Evolutionary conservation across 306 rosid genomes (phyloP).

Genomic region (Oemleria cerasiformis): DNA sequence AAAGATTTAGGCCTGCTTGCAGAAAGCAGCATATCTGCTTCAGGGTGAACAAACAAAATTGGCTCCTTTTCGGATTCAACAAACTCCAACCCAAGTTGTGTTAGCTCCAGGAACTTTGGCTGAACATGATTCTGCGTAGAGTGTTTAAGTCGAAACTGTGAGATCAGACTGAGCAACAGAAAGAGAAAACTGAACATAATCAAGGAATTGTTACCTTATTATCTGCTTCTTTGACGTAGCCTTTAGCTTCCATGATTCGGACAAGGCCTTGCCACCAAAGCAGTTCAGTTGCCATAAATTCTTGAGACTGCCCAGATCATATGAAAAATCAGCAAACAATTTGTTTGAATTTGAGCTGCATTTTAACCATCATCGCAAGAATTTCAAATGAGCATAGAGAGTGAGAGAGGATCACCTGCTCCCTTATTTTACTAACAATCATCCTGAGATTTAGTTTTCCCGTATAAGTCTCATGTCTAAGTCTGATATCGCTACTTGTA

Average conservation of each 20-base stretch:
- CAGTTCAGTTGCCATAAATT: constrained; percentile 56
- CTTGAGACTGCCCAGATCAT: constrained; percentile 47
- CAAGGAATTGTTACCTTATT: constrained; percentile 44
- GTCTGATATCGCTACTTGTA: constrained; percentile 23
- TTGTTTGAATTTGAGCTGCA: constrained; percentile 1
- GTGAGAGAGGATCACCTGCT: constrained; percentile 48
- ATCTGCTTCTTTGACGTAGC: constrained; percentile 67
- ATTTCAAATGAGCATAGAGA: background rate
- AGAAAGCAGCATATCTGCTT: constrained; percentile 84
- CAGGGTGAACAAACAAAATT: constrained; percentile 61
- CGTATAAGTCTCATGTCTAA: constrained; percentile 10
- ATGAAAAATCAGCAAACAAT: constrained; percentile 16
- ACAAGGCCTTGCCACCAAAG: constrained; percentile 94
- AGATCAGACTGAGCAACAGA: background rate
- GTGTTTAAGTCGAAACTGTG: constrained; percentile 17
- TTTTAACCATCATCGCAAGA: background rate
- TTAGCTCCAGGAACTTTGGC: constrained; percentile 62
- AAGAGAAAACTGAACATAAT: background rate
- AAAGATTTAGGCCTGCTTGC: constrained; percentile 40
- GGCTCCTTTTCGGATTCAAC: constrained; percentile 38
- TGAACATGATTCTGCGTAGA: constrained; percentile 73
- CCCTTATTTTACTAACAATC: constrained; percentile 69
- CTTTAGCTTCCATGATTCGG: constrained; percentile 75
- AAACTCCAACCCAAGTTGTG: constrained; percentile 66
- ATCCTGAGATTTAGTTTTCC: constrained; percentile 52